Base-by-base conservation (phyloP, 257 asterid genomes). In the Vinca minor region DNA sequence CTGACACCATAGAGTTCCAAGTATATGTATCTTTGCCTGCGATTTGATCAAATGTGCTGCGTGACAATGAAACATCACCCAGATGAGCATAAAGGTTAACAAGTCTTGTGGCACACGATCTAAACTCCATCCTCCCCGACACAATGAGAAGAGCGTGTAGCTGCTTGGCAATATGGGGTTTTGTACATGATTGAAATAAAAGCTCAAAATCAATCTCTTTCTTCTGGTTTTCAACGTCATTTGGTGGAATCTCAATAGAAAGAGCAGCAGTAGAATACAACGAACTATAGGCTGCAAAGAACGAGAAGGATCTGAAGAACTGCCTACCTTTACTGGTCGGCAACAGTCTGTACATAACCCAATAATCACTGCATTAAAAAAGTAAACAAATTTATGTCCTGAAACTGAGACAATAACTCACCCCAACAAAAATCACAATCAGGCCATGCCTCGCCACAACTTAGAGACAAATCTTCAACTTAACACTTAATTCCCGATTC, bases 1-100 rank as follows among this genome's bases (percentile, higher is more conserved):
- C 80, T 25, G 96, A 84, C 59, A 88, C 34, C 87, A 88, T 81
- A 0, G 93, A 86, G 72, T 86, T 88, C 96, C 96, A 88, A 4
- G 85, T 78, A 77, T 81, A 90, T 17, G 85, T 41, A 74, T 90
- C 92, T 74, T 85, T 87, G 28, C 64, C 59, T 15, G 69, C 66
- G 66, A 90, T 77, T 61, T 71, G 78, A 64, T 79, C 47, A 53
- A 90, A 90, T 38, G 78, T 74, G 57, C 63, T 59, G 36, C 73
- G 77, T 45, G 97, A 78, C 25, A 80, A 69, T 14, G 83, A 82
- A 77, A 84, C 65, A 69, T 83, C 77, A 5, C 97, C 90, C 39
- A 85, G 78, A 71, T 67, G 77, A 60, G 96, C 82, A 76, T 90
- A 83, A 65, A 76, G 60, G 69, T 87, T 90, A 64, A 85, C 74